Percentiles rank a stretch among this genome's conserved stretches.
Conservation (phyloP, 352 stramenopile species). For the Phytophthora megakarya region DNA sequence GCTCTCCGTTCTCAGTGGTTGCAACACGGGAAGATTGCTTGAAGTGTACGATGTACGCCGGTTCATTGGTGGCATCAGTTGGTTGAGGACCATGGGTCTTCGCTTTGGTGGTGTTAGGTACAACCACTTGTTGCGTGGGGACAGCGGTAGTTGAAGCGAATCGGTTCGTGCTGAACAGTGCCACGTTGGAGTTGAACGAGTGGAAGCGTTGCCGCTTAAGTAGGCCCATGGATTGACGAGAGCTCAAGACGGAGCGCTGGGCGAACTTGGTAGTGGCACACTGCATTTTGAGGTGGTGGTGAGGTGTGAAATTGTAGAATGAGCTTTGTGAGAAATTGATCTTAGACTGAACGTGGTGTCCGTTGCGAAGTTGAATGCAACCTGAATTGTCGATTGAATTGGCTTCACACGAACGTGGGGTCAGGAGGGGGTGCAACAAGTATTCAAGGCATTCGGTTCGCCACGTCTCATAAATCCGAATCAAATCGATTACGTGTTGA, state of each 20-base stretch:
- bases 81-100: too few species aligned
- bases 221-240: constrained; percentile 4
- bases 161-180: background rate
- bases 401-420: constrained; percentile 6
- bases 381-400: constrained; percentile 16
- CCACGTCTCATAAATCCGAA: constrained; percentile 9
- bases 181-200: background rate
- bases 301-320: constrained; percentile 31
- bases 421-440: constrained; percentile 4
- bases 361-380: constrained; percentile 13
- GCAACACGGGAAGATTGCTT: too few species aligned
- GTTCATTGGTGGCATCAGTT: constrained; percentile 23
- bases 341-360: background rate
- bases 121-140: too few species aligned
- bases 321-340: constrained; percentile 14
- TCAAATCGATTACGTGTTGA: constrained; percentile 17
- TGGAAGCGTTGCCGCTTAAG: constrained; percentile 13
- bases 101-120: too few species aligned
- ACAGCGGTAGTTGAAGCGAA: constrained; percentile 28
- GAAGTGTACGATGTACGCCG: too few species aligned
- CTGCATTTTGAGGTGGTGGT: constrained; percentile 8
- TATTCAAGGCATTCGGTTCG: constrained; percentile 11
- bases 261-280: constrained; percentile 8
- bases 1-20: too few species aligned
- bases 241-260: constrained; percentile 15